Evolutionary conservation across 805 yeast species (phyloP).

Genomic region (Ogataea trehalophila): DNA sequence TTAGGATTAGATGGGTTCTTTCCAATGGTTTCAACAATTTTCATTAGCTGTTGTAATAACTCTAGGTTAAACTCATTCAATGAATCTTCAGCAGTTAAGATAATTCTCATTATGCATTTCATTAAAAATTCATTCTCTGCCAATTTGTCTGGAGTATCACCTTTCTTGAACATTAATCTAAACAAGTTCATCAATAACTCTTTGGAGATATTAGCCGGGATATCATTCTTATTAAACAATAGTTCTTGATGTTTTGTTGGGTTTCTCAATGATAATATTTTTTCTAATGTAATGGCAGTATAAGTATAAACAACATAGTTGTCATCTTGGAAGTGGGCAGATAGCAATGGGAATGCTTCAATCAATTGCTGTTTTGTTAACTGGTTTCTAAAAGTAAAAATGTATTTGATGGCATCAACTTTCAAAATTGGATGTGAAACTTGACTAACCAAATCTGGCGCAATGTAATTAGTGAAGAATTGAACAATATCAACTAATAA

Average conservation of each 20-base stretch:
- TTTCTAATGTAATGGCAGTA: slow-evolving; percentile 89
- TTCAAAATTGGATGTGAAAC: slow-evolving; percentile 70
- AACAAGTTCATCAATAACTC: slow-evolving; percentile 64
- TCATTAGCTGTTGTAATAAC: slow-evolving; percentile 58
- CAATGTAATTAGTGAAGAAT: slow-evolving; percentile 77
- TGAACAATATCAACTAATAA: slow-evolving; percentile 78
- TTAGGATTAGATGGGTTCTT: slow-evolving; percentile 94
- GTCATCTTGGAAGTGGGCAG: slow-evolving; percentile 58
- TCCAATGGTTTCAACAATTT: slow-evolving; percentile 64
- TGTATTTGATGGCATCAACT: slow-evolving; percentile 90
- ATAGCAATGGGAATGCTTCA: slow-evolving; percentile 74
- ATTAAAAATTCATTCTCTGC: slow-evolving; percentile 94
- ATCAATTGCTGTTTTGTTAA: slow-evolving; percentile 77
- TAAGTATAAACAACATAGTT: slow-evolving; percentile 88
- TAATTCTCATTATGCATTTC: slow-evolving; percentile 80
- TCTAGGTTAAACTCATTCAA: slow-evolving; percentile 43
- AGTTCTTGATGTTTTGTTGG: slow-evolving; percentile 47
- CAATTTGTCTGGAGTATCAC: slow-evolving; percentile 75
- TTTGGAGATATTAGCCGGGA: slow-evolving; percentile 53
- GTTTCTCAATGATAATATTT: slow-evolving; percentile 73
- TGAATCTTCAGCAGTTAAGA: slow-evolving; percentile 66
- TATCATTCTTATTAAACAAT: slow-evolving; percentile 69
- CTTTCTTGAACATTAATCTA: slow-evolving; percentile 54
- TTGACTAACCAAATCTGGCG: slow-evolving; percentile 66
- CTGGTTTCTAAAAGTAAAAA: slow-evolving; percentile 88